These are phyloP conservation scores for Scheffersomyces stipitis DNA, from an alignment of 805 yeast species.

Conservation along the genomic window DNA sequence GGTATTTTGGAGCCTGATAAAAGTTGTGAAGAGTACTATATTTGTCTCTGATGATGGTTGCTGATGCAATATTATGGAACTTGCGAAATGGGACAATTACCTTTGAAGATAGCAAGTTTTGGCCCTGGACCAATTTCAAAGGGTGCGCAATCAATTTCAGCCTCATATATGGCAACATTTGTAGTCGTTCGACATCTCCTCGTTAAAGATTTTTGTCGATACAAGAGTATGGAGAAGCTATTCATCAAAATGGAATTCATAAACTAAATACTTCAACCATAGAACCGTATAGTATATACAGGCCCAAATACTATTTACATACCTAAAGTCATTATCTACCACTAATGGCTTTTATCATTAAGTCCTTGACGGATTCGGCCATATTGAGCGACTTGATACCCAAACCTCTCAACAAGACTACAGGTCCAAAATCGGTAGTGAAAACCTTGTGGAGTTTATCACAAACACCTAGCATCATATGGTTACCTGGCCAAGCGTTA, in stretches of 20 bases:
- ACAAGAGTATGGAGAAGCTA: no score
- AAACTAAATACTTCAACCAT: no score
- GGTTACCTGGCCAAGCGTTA: conserved; percentile 78
- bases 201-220: no score
- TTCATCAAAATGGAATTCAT: no score
- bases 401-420: conserved; percentile 70
- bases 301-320: no score
- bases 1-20: conserved; percentile 63
- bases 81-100: conserved; percentile 1
- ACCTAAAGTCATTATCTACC: conserved; percentile 24
- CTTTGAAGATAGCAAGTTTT: conserved; percentile 1
- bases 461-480: conserved; percentile 78
- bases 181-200: no score
- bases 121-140: neutral
- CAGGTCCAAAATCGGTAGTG: conserved; percentile 66
- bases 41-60: conserved; percentile 26
- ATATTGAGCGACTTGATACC: conserved; percentile 74
- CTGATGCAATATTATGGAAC: neutral
- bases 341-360: conserved; percentile 54
- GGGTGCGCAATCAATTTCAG: neutral
- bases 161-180: neutral
- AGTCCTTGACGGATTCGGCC: conserved; percentile 63
- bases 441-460: conserved; percentile 91
- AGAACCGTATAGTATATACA: no score
- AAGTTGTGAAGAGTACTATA: conserved; percentile 30